Evolutionary conservation across 805 yeast species (phyloP), one percentile per base, ranked within the genome.

Genomic region (Phaffomyces antillensis): DNA sequence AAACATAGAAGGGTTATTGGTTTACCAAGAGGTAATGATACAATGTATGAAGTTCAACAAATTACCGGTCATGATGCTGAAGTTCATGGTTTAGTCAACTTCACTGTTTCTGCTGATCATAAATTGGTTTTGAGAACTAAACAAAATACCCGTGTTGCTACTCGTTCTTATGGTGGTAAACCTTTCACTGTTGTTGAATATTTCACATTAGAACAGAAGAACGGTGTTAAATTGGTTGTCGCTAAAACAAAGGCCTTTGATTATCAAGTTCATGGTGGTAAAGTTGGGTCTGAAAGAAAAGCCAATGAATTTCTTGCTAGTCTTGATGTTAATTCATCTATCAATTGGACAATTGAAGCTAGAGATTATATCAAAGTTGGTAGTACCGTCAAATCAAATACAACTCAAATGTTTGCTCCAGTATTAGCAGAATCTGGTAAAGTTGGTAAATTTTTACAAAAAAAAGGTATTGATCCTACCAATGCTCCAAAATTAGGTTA

Each of bases 271-370:
- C 36, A 39, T 37, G 58, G 48, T 34, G 54, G 53, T 35, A 55
- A 51, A 44, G 59, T 16, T 32, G 35, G 30, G 10, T 9, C 60
- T 44, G 46, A 35, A 10, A 17, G 31, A 20, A 46, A 46, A 23
- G 61, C 63, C 20, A 54, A 55, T 5, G 51, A 47, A 35, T 65
- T 56, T 44, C 54, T 53, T 33, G 42, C 41, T 32, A 24, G 48
- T 7, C 41, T 59, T 24, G 48, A 48, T 31, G 33, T 28, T 6
- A 37, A 36, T 26, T 20, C 42, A 15, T 1, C 30, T 28, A 47
- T 71, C 36, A 60, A 65, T 31, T 73, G 72, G 71, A 58, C 59
- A 42, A 41, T 70, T 36, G 71, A 71, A 54, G 72, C 72, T 12
- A 54, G 64, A 40, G 68, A 71, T 51, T 55, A 61, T 36, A 52